A percentile compares a stretch with the other conserved stretches of the same genome.
Evolutionary conservation across 176 grass and related monocot genomes (phyloP).

Genomic region (Ananas comosus): DNA sequence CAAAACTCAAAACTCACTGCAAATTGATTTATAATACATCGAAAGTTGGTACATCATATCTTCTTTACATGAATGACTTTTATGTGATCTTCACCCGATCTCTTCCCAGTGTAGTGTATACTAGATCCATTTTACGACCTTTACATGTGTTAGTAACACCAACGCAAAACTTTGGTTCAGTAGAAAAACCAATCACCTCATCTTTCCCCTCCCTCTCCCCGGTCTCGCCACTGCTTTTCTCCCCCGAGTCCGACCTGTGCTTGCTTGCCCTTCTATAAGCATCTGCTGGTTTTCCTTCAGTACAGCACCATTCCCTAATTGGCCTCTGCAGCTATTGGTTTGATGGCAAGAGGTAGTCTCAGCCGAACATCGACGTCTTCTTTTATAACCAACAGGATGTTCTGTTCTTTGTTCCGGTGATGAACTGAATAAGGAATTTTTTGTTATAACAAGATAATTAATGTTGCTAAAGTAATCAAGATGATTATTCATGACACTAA

Average conservation of each 20-base stretch:
- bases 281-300: too few relatives aligned
- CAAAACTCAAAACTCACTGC: too few relatives aligned
- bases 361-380: background rate
- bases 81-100: too few relatives aligned
- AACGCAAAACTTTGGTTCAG: too few relatives aligned
- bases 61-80: too few relatives aligned
- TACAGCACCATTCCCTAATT: background rate
- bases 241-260: background rate
- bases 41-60: too few relatives aligned
- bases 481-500: too few relatives aligned
- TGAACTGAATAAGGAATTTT: background rate
- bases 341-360: background rate
- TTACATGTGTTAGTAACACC: too few relatives aligned
- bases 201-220: background rate
- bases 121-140: too few relatives aligned
- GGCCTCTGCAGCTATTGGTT: background rate
- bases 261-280: background rate
- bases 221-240: background rate
- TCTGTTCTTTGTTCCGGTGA: background rate
- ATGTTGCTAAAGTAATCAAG: too few relatives aligned
- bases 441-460: background rate
- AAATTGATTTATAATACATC: too few relatives aligned
- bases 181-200: background rate
- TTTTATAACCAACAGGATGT: background rate
- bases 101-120: too few relatives aligned